Evolutionary conservation across 345 rosid genomes (phyloP).

Genomic region (Hirschfeldia incana): DNA sequence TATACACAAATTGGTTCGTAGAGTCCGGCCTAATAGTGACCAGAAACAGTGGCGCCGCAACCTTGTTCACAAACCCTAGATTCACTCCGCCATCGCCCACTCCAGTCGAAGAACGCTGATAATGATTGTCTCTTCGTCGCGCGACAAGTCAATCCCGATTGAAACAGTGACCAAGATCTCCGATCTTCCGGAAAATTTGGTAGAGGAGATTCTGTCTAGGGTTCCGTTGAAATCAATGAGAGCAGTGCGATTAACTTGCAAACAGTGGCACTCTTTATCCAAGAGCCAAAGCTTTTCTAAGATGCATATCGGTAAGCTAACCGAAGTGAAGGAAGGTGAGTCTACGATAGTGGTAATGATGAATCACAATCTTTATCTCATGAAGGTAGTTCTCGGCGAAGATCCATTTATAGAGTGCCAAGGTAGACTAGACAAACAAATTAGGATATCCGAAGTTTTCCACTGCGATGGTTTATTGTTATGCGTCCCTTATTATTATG

Average conservation of each 20-base stretch:
- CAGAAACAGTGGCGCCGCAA: too few species aligned
- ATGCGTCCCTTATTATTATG: background rate
- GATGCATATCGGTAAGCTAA: background rate
- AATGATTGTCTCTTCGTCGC: too few species aligned
- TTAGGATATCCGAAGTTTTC: background rate
- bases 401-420: background rate
- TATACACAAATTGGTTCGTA: too few species aligned
- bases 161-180: too few species aligned
- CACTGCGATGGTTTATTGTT: background rate
- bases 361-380: background rate
- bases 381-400: background rate
- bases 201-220: background rate
- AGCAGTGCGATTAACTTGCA: slow-evolving; percentile 3
- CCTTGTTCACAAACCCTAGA: too few species aligned
- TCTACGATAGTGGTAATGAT: background rate
- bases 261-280: background rate
- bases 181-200: background rate
- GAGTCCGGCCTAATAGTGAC: too few species aligned
- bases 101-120: too few species aligned
- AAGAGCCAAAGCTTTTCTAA: background rate
- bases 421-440: background rate
- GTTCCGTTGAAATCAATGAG: background rate
- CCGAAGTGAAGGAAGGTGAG: background rate
- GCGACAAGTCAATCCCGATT: background rate
- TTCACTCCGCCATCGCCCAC: too few species aligned